Conservation (phyloP, 805 yeast species). For the Wickerhamiella lipophila region DNA sequence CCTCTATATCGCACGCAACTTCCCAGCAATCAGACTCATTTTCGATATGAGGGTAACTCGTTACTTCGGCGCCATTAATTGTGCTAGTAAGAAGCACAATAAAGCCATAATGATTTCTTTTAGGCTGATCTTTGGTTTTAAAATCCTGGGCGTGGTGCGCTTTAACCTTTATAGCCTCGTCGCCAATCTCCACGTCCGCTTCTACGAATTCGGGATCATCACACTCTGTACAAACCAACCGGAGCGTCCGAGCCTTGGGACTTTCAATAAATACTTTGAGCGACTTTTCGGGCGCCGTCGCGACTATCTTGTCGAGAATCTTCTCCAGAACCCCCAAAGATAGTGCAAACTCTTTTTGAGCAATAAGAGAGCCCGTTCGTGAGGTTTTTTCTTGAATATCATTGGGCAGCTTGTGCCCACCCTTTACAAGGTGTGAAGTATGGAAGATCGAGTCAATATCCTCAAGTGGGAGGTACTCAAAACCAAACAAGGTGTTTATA, state of each 20-base stretch:
- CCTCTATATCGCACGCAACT: slow-evolving; percentile 23
- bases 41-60: slow-evolving; percentile 23
- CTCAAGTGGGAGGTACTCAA: slow-evolving; percentile 67
- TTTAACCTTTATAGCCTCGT: background rate
- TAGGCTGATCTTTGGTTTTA: too few relatives aligned
- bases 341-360: slow-evolving; percentile 53
- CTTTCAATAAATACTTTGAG: slow-evolving; percentile 21
- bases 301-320: slow-evolving; percentile 32
- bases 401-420: slow-evolving; percentile 14
- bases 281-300: slow-evolving; percentile 14
- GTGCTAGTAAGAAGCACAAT: slow-evolving; percentile 16
- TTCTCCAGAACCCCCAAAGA: slow-evolving; percentile 43
- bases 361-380: slow-evolving; percentile 37
- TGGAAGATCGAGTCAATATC: slow-evolving; percentile 59
- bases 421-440: slow-evolving; percentile 29
- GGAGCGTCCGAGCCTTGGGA: slow-evolving; percentile 17
- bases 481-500: slow-evolving; percentile 68
- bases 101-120: slow-evolving; percentile 19
- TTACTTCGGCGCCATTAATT: slow-evolving; percentile 20
- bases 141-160: too few relatives aligned
- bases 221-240: background rate
- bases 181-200: background rate
- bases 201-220: background rate
- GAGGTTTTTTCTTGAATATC: slow-evolving; percentile 23
- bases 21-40: slow-evolving; percentile 29